A percentile compares a stretch with the other conserved stretches of the same genome.
Conservation (phyloP, 139 green algal genomes). For the Micractinium sp. region DNA sequence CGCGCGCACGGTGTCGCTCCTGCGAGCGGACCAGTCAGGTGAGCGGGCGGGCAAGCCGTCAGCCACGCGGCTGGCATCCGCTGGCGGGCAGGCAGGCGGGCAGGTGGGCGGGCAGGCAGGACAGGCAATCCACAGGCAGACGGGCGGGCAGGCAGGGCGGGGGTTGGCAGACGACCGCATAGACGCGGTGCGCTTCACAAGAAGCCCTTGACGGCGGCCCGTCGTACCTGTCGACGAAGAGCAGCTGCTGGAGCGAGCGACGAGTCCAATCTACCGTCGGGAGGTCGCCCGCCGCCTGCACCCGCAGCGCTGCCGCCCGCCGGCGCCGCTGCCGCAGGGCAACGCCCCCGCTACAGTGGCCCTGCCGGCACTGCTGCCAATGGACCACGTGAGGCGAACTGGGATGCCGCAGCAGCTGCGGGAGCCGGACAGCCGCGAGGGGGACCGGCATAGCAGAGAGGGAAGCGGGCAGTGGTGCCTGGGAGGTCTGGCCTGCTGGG, state of each 20-base stretch:
- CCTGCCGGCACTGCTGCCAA: too few relatives aligned
- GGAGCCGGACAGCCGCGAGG: too few relatives aligned
- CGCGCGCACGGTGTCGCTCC: not conserved
- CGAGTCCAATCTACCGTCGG: not conserved
- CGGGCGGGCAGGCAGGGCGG: not conserved
- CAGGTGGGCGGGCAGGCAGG: not conserved
- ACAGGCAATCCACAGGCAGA: too few relatives aligned
- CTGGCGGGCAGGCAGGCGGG: not conserved
- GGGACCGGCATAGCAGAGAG: too few relatives aligned
- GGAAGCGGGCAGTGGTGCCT: too few relatives aligned
- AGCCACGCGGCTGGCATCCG: not conserved
- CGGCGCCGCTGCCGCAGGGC: not conserved
- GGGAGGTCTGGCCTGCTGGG: too few relatives aligned
- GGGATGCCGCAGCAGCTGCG: too few relatives aligned
- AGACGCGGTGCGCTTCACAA: not conserved
- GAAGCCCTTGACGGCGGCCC: too few relatives aligned
- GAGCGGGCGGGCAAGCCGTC: not conserved
- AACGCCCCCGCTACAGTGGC: too few relatives aligned
- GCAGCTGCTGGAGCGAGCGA: not conserved
- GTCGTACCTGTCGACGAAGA: conserved; percentile 17
- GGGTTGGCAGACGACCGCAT: not conserved
- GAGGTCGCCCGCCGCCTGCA: not conserved
- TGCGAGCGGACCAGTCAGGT: not conserved
- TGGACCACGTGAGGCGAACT: too few relatives aligned
- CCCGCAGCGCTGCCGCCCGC: not conserved